A percentile compares a stretch with the other conserved stretches of the same genome.
phyloP scores from a whole-genome alignment of 257 asterid genomes.

The Cynanchum wilfordii region DNA sequence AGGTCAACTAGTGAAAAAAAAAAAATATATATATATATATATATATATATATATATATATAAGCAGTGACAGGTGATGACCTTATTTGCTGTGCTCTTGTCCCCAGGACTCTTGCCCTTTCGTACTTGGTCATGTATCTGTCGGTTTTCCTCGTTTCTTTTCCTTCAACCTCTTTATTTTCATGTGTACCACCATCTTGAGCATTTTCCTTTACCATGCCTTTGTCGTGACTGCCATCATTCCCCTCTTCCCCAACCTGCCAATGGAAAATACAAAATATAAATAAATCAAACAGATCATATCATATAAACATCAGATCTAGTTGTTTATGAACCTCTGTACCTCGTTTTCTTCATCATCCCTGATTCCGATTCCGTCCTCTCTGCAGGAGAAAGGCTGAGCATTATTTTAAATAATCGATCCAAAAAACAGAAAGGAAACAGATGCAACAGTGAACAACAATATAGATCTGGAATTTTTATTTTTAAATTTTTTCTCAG shows the following conservation, averaged over 20 bases:
- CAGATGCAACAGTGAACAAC: background rate
- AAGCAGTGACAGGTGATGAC: conserved; percentile 27
- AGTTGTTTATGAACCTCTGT: background rate
- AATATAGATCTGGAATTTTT: background rate
- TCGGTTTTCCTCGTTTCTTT: conserved; percentile 45
- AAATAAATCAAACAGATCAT: background rate
- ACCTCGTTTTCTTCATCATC: background rate
- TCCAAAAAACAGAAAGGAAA: background rate
- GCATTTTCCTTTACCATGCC: background rate
- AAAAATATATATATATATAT: too few relatives aligned
- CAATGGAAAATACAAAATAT: too few relatives aligned
- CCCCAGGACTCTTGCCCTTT: conserved; percentile 83
- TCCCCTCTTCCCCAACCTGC: background rate
- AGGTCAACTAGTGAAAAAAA: background rate
- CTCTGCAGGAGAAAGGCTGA: background rate
- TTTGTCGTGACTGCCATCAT: background rate
- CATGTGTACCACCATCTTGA: background rate
- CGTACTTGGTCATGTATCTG: conserved; percentile 82
- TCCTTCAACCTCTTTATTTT: background rate
- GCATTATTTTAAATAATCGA: background rate
- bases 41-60: too few relatives aligned
- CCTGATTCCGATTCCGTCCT: background rate
- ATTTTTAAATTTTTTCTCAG: background rate
- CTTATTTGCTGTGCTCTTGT: conserved; percentile 90
- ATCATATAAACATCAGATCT: background rate